phyloP scores from a whole-genome alignment of 1,284 basidiomycete species.

The Boletellus deceptivus region DNA sequence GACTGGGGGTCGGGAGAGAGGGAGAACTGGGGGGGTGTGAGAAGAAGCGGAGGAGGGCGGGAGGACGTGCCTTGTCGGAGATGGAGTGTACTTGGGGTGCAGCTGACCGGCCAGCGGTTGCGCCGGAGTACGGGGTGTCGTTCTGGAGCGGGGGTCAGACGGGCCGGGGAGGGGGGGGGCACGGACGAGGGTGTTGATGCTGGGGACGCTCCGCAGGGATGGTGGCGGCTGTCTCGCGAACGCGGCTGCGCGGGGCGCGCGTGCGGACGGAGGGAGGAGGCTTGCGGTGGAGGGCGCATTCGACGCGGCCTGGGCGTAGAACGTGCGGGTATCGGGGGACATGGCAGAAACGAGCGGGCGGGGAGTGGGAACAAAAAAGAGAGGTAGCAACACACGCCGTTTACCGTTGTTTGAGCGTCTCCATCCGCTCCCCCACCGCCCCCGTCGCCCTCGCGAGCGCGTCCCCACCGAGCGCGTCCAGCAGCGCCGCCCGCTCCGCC shows the following conservation, averaged over 20 bases:
- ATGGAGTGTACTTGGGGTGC: conserved; percentile 35
- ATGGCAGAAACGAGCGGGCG: conserved; percentile 12
- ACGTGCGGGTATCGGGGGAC: conserved; percentile 27
- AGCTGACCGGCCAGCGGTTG: conserved; percentile 24
- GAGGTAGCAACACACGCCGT: no score
- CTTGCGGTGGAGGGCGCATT: conserved; percentile 53
- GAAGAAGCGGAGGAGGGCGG: background rate
- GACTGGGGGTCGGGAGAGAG: conserved; percentile 66
- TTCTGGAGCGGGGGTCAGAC: conserved; percentile 34
- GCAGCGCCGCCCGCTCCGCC: conserved; percentile 39
- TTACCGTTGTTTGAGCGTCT: conserved; percentile 35
- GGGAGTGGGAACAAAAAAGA: background rate
- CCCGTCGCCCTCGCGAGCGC: conserved; percentile 42
- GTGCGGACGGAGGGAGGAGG: conserved; percentile 44
- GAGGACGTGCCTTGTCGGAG: conserved; percentile 45
- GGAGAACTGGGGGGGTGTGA: conserved; percentile 52
- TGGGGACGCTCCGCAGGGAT: conserved; percentile 39
- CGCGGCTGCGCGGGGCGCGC: conserved; percentile 36
- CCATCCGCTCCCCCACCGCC: conserved; percentile 51
- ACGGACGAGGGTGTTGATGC: conserved; percentile 43
- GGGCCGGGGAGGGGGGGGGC: background rate
- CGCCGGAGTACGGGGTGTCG: conserved; percentile 43
- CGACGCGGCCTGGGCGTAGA: conserved; percentile 33
- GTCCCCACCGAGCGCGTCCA: conserved; percentile 34
- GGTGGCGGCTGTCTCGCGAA: conserved; percentile 41